Evolutionary conservation across 768 basidiomycete species (phyloP).

Genomic region (Dacryopinax primogenitus): DNA sequence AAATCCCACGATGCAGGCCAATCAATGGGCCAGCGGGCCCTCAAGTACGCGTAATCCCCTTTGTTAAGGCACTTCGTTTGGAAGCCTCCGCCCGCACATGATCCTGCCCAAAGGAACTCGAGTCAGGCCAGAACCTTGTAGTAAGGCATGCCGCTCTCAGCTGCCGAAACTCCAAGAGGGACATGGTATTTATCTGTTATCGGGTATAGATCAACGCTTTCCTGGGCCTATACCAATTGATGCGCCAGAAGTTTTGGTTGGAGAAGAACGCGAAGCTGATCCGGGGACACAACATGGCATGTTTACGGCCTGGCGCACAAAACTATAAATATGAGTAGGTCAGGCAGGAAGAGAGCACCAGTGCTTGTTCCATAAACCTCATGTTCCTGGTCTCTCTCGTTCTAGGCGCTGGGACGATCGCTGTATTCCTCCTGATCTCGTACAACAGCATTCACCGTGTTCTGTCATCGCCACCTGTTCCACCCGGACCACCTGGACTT

Average conservation of each 20-base stretch:
- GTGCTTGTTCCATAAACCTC: too few relatives aligned
- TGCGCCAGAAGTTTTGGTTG: not conserved
- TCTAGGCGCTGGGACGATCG: not conserved
- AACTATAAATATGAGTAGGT: too few relatives aligned
- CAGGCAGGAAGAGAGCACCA: too few relatives aligned
- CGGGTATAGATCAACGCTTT: not conserved
- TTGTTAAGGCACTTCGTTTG: too few relatives aligned
- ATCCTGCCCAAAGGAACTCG: not conserved
- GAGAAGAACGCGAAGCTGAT: not conserved
- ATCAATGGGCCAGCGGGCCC: too few relatives aligned
- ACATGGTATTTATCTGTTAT: not conserved
- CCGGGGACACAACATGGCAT: too few relatives aligned
- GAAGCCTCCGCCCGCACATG: too few relatives aligned
- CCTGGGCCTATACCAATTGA: not conserved
- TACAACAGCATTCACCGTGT: not conserved
- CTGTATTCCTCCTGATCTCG: not conserved
- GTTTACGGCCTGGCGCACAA: too few relatives aligned
- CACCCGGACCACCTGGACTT: conserved; percentile 45
- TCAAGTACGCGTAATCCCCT: too few relatives aligned
- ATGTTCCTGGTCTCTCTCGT: too few relatives aligned
- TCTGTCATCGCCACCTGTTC: conserved; percentile 19
- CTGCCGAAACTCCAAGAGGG: not conserved
- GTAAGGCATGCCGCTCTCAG: not conserved
- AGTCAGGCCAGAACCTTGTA: not conserved
- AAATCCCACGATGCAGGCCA: too few relatives aligned